Evolutionary conservation across 805 yeast genomes (phyloP), one percentile per base, ranked within the genome.

Genomic region (Yarrowia sp.): DNA sequence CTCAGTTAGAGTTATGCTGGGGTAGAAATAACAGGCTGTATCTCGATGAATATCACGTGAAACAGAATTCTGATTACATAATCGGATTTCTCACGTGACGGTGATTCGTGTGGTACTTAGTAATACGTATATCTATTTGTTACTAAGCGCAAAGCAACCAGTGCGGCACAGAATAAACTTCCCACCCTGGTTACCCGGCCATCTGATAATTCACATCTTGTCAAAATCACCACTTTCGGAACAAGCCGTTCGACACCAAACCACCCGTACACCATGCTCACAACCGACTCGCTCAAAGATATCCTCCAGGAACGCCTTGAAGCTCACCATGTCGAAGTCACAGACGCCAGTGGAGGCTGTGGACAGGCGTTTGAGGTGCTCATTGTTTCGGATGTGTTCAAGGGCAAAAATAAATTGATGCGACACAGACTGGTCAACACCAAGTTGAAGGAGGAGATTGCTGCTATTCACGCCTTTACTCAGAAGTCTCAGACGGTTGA

Each of bases 351-450:
- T 48, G 96, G 96, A 14, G 99, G 99, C 1, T 95, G 99, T 77
- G 99, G 99, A 5, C 97, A 93, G 75, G 97, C 98, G 2, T 93
- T 92, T 76, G 97, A 96, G 42, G 97, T 92, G 38, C 83, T 90
- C 7, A 92, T 96, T 32, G 97, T 95, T 9, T 78, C 80, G 76
- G 86, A 84, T 50, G 72, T 79, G 22, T 95, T 96, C 75, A 75
- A 80, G 66, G 95, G 95, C 28, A 90, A 91, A 77, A 91, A 90
- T 77, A 89, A 89, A 74, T 79, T 95, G 58, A 84, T 86, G 79
- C 83, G 99, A 72, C 96, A 93, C 71, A 80, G 98, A 69, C 71
- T 92, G 69, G 97, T 96, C 55, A 95, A 95, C 75, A 79, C 74
- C 36, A 86, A 89, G 0, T 80, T 95, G 67, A 87, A 87, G 70